Conservation (phyloP, 345 rosid genomes). For the Syzygium aromaticum region DNA sequence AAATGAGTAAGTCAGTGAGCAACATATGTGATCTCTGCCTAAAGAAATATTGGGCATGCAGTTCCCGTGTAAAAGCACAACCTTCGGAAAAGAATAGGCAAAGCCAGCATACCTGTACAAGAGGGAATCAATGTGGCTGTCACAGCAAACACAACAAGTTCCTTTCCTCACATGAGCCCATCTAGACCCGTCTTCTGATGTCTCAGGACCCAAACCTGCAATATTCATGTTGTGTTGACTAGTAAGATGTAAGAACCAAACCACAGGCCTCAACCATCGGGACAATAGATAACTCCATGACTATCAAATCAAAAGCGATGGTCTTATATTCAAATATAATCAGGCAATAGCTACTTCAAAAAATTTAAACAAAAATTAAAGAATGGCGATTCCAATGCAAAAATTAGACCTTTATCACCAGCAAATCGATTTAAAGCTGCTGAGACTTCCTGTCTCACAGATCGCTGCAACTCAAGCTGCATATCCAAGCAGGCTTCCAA, state of each 20-base stretch:
- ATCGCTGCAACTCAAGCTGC: conserved; percentile 97
- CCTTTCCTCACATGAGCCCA: conserved; percentile 95
- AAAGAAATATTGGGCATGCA: not conserved
- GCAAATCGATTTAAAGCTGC: conserved; percentile 84
- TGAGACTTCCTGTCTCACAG: conserved; percentile 97
- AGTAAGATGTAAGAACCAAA: not conserved
- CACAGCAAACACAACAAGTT: conserved; percentile 95
- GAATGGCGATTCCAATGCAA: not conserved
- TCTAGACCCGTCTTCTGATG: conserved; percentile 87
- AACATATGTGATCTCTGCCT: not conserved
- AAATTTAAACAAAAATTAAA: not conserved
- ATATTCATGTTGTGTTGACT: not conserved
- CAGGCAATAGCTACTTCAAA: not conserved
- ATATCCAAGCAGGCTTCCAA: conserved; percentile 98
- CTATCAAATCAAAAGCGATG: not conserved
- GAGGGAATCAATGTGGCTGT: conserved; percentile 86
- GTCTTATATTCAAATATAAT: not conserved
- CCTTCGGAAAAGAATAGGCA: not conserved
- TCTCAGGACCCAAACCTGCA: conserved; percentile 56
- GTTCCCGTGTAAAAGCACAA: not conserved
- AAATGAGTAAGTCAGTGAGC: not conserved
- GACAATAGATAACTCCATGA: not conserved
- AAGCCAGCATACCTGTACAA: conserved; percentile 61
- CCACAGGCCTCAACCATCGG: not conserved
- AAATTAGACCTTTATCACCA: conserved; percentile 54